phyloP scores from a whole-genome alignment of 164 flowering plant genomes.

The Pachysandra terminalis region DNA sequence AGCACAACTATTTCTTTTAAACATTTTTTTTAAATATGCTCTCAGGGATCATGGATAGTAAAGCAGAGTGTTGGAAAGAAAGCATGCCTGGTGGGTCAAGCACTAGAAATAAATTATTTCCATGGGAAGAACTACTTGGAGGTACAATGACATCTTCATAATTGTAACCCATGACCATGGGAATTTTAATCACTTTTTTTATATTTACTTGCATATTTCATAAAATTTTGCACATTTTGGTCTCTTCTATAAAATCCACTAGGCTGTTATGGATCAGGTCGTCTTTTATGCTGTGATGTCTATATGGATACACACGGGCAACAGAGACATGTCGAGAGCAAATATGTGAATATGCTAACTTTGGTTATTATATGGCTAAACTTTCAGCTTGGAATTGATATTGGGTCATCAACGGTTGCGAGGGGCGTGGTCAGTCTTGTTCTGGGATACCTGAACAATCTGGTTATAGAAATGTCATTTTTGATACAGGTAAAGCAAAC shows the following conservation, averaged over 20 bases:
- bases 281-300: too few relatives aligned
- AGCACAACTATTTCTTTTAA: too few relatives aligned
- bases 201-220: neutral
- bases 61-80: slow-evolving; percentile 96
- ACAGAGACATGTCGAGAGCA: too few relatives aligned
- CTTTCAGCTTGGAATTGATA: slow-evolving; percentile 68
- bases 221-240: too few relatives aligned
- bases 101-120: slow-evolving; percentile 80
- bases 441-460: slow-evolving; percentile 83
- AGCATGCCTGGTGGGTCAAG: slow-evolving; percentile 88
- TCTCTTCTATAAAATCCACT: too few relatives aligned
- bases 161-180: neutral
- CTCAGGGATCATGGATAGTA: slow-evolving; percentile 93
- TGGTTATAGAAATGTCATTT: slow-evolving; percentile 94
- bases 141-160: slow-evolving; percentile 35
- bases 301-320: too few relatives aligned
- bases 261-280: too few relatives aligned
- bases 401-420: slow-evolving; percentile 93
- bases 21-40: neutral
- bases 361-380: neutral
- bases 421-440: slow-evolving; percentile 89
- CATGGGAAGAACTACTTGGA: slow-evolving; percentile 86
- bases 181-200: neutral
- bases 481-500: slow-evolving; percentile 68
- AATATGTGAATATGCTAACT: neutral